A percentile compares a stretch with the other conserved stretches of the same genome.
Evolutionary conservation across 441 rosid species (phyloP).

Genomic region (Populus hybrid): DNA sequence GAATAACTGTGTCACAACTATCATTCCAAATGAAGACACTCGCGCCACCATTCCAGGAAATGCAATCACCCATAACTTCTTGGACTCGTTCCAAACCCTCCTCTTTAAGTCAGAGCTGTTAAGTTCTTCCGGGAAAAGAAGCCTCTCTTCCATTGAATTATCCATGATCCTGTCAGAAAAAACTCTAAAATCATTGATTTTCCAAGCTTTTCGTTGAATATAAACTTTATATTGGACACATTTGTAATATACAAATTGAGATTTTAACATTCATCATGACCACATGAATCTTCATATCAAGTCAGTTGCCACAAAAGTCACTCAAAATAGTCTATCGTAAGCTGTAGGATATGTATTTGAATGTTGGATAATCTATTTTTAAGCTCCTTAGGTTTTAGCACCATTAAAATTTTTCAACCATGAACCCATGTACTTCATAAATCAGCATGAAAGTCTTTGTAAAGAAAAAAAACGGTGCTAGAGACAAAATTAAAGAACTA

Average conservation of each 20-base stretch:
- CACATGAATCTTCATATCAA: not conserved
- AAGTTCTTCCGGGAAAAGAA: conserved; percentile 4
- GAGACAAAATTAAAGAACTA: no score
- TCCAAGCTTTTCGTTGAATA: no score
- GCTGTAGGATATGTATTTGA: no score
- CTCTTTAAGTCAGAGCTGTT: conserved; percentile 6
- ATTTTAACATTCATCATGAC: not conserved
- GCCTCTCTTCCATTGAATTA: conserved; percentile 24
- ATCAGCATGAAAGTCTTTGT: no score
- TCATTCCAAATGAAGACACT: conserved; percentile 31
- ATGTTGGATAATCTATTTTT: no score
- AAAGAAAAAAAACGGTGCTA: no score
- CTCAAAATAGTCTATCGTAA: no score
- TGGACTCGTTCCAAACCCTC: conserved; percentile 51
- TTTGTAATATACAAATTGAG: not conserved
- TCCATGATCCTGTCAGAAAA: conserved; percentile 9
- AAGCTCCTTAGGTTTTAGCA: no score
- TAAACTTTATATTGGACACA: not conserved
- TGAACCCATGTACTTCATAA: no score
- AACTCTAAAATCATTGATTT: no score
- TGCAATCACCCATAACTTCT: conserved; percentile 44
- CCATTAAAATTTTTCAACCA: no score
- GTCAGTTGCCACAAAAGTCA: not conserved
- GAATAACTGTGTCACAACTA: conserved; percentile 38
- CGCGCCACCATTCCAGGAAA: conserved; percentile 37